Evolutionary conservation across 176 grass and related monocot species (phyloP).

Genomic region (Chloris gayana): DNA sequence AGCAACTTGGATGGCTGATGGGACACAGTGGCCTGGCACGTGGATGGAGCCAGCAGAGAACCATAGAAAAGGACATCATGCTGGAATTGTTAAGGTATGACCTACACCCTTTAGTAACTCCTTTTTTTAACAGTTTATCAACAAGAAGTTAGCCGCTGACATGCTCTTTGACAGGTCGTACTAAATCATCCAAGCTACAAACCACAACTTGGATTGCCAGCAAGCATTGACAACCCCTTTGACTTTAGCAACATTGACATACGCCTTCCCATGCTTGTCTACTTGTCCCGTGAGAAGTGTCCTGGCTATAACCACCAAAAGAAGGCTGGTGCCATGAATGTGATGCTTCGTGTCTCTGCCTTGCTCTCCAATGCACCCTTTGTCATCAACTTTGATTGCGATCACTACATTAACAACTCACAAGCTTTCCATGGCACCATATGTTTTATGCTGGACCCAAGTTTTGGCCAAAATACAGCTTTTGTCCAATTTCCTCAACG

Average conservation of each 20-base stretch:
- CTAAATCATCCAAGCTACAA: constrained; percentile 25
- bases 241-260: constrained; percentile 46
- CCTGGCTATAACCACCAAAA: constrained; percentile 49
- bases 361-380: constrained; percentile 57
- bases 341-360: constrained; percentile 44
- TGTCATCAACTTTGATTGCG: constrained; percentile 54
- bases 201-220: not conserved
- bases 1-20: constrained; percentile 61
- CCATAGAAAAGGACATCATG: constrained; percentile 46
- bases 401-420: constrained; percentile 54
- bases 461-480: constrained; percentile 57
- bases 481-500: constrained; percentile 94
- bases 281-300: constrained; percentile 42
- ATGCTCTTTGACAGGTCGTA: constrained; percentile 23
- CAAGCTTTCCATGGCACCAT: constrained; percentile 23
- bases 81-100: constrained; percentile 43
- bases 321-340: constrained; percentile 60
- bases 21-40: constrained; percentile 48
- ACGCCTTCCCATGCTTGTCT: constrained; percentile 52
- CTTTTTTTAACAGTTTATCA: not conserved
- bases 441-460: constrained; percentile 54
- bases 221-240: not conserved
- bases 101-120: not conserved
- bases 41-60: constrained; percentile 43
- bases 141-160: not conserved